Evolutionary conservation across 441 rosid genomes (phyloP), one percentile per base, ranked within the genome.

Genomic region (Aleurites moluccanus): DNA sequence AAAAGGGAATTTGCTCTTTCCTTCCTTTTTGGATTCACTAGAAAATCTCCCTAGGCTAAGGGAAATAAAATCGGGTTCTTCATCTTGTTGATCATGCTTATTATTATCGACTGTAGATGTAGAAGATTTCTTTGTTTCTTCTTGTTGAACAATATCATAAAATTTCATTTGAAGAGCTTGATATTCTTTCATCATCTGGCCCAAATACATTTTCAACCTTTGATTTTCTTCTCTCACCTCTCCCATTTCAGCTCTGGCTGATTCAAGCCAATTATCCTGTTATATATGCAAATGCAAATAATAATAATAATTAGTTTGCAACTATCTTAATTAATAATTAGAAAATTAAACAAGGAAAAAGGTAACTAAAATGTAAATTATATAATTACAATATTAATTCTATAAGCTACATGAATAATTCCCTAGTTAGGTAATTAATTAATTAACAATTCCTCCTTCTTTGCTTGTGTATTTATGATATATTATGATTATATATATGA

Each of bases 161-260:
- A 86, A 85, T 75, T 86, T 83, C 84, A 75, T 78, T 69, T 88
- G 92, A 56, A 94, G 92, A 59, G 71, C 80, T 64, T 83, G 81
- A 78, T 88, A 92, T 62, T 94, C 97, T 77, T 85, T 87, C 86
- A 70, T 81, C 64, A 87, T 76, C 53, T 80, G 83, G 65, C 86
- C 75, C 72, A 94, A 74, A 64, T 83, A 60, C 71, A 78, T 77
- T 81, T 89, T 92, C 50, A 94, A 85, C 65, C 92, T 91, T 76
- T 84, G 81, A 53, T 94, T 94, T 80, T 92, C 97, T 79, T 91
- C 90, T 75, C 80, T 87, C 62, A 83, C 94, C 70, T 84, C 91
- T 15, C 84, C 92, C 88, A 92, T 85, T 84, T 92, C 90, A 4
- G 88, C 84, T 84, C 85, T 85, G 9, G 89, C 79, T 21, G 86